Percentiles rank a stretch among this genome's conserved stretches.
Evolutionary conservation across 805 yeast genomes (phyloP).

Genomic region (Kuraishia piskuri): DNA sequence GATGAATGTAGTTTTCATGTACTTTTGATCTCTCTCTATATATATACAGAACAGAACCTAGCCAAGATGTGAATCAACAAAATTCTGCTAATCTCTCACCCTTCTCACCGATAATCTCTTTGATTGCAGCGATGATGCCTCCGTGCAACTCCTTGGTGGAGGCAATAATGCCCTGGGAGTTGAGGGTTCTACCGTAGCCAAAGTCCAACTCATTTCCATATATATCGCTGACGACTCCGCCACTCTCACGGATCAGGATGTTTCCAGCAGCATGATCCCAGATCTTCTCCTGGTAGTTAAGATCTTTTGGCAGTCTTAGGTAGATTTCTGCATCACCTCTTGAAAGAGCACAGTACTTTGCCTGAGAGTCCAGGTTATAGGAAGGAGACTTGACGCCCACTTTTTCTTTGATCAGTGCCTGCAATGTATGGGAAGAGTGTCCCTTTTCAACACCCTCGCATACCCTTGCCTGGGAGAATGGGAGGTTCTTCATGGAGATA

Average conservation of each 20-base stretch:
- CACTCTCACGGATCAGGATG: constrained; percentile 78
- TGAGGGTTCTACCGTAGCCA: constrained; percentile 74
- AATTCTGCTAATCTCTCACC: constrained; percentile 22
- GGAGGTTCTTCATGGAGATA: constrained; percentile 43
- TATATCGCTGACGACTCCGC: constrained; percentile 86
- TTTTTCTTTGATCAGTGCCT: constrained; percentile 57
- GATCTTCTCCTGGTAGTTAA: constrained; percentile 80
- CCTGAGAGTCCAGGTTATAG: constrained; percentile 89
- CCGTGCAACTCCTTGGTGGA: constrained; percentile 43
- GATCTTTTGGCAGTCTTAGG: constrained; percentile 74
- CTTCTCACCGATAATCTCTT: constrained; percentile 22
- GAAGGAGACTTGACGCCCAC: constrained; percentile 51
- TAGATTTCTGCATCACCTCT: constrained; percentile 91
- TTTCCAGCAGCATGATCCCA: constrained; percentile 99
- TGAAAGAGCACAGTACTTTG: constrained; percentile 86
- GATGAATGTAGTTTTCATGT: no score
- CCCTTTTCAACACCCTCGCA: constrained; percentile 94
- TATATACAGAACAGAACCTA: not conserved
- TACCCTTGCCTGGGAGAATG: constrained; percentile 48
- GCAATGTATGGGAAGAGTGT: constrained; percentile 88
- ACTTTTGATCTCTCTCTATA: no score
- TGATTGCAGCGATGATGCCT: constrained; percentile 41
- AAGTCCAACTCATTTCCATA: constrained; percentile 69
- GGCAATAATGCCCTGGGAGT: constrained; percentile 92
- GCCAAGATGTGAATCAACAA: constrained; percentile 7